Conservation (phyloP, 495 filamentous ascomycete species). For the Tuber umbilicatum region DNA sequence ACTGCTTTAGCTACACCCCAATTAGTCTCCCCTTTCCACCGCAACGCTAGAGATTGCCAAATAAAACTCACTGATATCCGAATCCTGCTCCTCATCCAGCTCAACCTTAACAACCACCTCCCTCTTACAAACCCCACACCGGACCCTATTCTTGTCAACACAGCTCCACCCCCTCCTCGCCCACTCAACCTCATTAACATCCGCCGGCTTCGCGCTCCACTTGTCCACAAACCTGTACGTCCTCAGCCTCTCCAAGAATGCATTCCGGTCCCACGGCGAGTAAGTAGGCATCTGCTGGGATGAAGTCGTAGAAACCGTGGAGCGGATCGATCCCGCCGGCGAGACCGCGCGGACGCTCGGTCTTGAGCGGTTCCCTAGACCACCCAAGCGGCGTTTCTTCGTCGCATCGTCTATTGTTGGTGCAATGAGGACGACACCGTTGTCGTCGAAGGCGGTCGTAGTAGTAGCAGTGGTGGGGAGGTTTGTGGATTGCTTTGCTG, state of each 20-base stretch:
- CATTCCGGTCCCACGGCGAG: constrained; percentile 73
- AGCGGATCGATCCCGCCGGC: constrained; percentile 29
- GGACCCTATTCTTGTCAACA: constrained; percentile 70
- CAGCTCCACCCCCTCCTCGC: constrained; percentile 91
- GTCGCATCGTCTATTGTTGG: not conserved
- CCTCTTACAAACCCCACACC: constrained; percentile 72
- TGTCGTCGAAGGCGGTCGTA: constrained; percentile 11
- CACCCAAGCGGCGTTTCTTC: constrained; percentile 38
- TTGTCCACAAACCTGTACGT: constrained; percentile 84
- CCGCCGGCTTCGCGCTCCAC: constrained; percentile 75
- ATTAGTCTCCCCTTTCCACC: constrained; percentile 12
- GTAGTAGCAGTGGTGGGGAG: constrained; percentile 10
- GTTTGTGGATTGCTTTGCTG: constrained; percentile 10
- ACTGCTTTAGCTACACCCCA: constrained; percentile 53
- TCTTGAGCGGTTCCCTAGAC: constrained; percentile 21
- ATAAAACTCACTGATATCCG: constrained; percentile 49
- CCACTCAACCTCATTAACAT: constrained; percentile 88
- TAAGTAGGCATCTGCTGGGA: constrained; percentile 47
- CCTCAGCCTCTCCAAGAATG: constrained; percentile 72
- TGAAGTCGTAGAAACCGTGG: constrained; percentile 30
- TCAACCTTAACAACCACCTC: constrained; percentile 77
- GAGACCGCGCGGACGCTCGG: constrained; percentile 39
- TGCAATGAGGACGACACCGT: constrained; percentile 26
- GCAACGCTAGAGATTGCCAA: not conserved
- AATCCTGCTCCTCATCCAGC: constrained; percentile 58